phyloP scores from a whole-genome alignment of 1,139 yeast genomes.

The Suhomyces coccinellae region DNA sequence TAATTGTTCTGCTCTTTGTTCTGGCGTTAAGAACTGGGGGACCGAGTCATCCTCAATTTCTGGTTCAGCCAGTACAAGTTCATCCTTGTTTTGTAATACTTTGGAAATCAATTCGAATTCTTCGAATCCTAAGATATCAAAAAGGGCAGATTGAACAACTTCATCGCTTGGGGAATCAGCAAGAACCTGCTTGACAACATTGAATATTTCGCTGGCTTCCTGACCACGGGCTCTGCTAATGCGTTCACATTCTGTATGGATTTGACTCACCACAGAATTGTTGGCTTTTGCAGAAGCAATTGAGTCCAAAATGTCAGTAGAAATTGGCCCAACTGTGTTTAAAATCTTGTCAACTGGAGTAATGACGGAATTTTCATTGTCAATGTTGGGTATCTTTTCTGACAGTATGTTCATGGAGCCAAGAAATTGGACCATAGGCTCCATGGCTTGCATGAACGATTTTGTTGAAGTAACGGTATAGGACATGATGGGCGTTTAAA shows the following conservation, averaged over 20 bases:
- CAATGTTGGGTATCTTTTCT: slow-evolving; percentile 33
- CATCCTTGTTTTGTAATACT: slow-evolving; percentile 54
- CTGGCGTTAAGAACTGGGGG: slow-evolving; percentile 47
- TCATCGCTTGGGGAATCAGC: slow-evolving; percentile 47
- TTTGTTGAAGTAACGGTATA: slow-evolving; percentile 62
- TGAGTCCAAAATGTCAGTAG: slow-evolving; percentile 34
- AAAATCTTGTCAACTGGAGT: slow-evolving; percentile 32
- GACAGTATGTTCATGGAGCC: slow-evolving; percentile 20
- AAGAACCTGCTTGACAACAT: slow-evolving; percentile 25
- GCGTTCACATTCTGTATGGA: slow-evolving; percentile 30
- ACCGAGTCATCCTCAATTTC: slow-evolving; percentile 7
- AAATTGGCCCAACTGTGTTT: slow-evolving; percentile 31
- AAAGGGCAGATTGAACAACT: slow-evolving; percentile 63
- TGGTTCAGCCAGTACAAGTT: slow-evolving; percentile 17
- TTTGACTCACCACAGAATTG: slow-evolving; percentile 11
- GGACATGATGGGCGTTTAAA: slow-evolving; percentile 25
- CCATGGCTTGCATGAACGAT: slow-evolving; percentile 80
- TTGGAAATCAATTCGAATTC: slow-evolving; percentile 76
- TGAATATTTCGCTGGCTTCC: slow-evolving; percentile 24
- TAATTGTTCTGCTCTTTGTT: slow-evolving; percentile 59
- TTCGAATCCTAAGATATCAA: slow-evolving; percentile 83
- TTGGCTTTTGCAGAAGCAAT: slow-evolving; percentile 16
- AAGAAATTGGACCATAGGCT: slow-evolving; percentile 55
- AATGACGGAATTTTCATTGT: slow-evolving; percentile 31
- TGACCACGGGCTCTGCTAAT: slow-evolving; percentile 31